Evolutionary conservation across 176 grass and related monocot species (phyloP).

Genomic region (Calamus simplicifolius): DNA sequence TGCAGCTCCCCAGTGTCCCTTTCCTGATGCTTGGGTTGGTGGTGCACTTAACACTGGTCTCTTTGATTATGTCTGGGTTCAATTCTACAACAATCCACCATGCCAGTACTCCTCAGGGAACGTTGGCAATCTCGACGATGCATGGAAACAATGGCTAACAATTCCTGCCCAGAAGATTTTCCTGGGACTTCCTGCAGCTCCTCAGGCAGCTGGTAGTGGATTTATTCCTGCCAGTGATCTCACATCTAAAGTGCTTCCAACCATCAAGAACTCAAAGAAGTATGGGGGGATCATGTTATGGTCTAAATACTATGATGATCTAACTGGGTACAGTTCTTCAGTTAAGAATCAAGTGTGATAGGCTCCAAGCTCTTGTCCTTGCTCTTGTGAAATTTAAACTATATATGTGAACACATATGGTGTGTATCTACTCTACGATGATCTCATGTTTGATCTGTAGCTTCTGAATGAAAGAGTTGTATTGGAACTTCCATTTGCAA

Average conservation of each 20-base stretch:
- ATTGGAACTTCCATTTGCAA: too few species aligned
- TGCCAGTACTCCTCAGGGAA: slow-evolving; percentile 21
- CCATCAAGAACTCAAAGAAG: slow-evolving; percentile 40
- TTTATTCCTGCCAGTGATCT: slow-evolving; percentile 39
- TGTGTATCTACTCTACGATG: too few species aligned
- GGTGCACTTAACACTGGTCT: slow-evolving; percentile 33
- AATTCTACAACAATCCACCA: slow-evolving; percentile 21
- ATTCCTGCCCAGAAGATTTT: slow-evolving; percentile 38
- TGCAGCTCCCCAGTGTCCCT: slow-evolving; percentile 69
- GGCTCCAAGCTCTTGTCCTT: too few species aligned
- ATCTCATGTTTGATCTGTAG: too few species aligned
- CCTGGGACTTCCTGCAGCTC: slow-evolving; percentile 56
- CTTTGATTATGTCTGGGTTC: slow-evolving; percentile 19
- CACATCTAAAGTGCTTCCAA: slow-evolving; percentile 31
- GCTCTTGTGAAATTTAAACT: too few species aligned
- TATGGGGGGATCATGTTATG: slow-evolving; percentile 79
- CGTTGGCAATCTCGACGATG: slow-evolving; percentile 13
- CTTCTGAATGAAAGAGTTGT: too few species aligned
- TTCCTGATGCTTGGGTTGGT: slow-evolving; percentile 57
- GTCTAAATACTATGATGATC: slow-evolving; percentile 57
- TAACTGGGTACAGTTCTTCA: slow-evolving; percentile 38
- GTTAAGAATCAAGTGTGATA: slow-evolving; percentile 38
- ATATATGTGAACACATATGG: too few species aligned
- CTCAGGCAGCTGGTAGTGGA: slow-evolving; percentile 45
- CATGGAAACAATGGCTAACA: slow-evolving; percentile 44